phyloP scores from a whole-genome alignment of 192 early-diverging fungal species.

The Umbelopsis ramanniana region DNA sequence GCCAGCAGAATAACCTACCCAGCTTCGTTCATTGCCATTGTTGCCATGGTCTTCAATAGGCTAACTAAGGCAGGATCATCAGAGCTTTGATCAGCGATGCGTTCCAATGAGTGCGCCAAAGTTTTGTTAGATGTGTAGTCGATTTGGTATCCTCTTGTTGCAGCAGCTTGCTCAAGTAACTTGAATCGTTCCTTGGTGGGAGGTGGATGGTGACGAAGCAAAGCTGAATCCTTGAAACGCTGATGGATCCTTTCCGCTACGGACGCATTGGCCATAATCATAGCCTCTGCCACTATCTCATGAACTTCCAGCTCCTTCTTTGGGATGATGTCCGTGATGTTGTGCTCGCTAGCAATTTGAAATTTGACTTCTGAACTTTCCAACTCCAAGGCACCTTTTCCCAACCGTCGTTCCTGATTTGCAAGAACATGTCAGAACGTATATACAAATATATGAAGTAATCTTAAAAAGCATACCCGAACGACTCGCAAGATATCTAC shows the following conservation, averaged over 20 bases:
- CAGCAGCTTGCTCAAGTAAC: conserved; percentile 58
- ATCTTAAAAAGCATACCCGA: conserved; percentile 38
- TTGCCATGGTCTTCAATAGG: conserved; percentile 75
- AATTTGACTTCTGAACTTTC: conserved; percentile 80
- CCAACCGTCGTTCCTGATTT: conserved; percentile 52
- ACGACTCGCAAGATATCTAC: conserved; percentile 57
- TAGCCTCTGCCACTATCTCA: conserved; percentile 77
- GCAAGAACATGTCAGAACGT: no score
- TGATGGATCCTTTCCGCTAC: conserved; percentile 67
- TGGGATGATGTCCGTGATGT: conserved; percentile 68
- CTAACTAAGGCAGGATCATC: conserved; percentile 59
- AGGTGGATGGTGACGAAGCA: conserved; percentile 72
- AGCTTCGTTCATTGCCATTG: conserved; percentile 76
- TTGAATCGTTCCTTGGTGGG: conserved; percentile 67
- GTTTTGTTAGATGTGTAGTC: conserved; percentile 68
- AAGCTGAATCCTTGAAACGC: conserved; percentile 55
- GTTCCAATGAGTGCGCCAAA: conserved; percentile 62
- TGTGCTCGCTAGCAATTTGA: conserved; percentile 59
- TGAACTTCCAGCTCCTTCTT: conserved; percentile 73
- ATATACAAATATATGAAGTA: not conserved
- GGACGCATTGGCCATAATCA: conserved; percentile 76
- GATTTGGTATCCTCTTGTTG: conserved; percentile 59
- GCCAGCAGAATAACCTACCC: conserved; percentile 31
- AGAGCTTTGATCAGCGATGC: conserved; percentile 43
- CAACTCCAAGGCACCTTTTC: conserved; percentile 69